phyloP scores from a whole-genome alignment of 2,329 filamentous ascomycete species.

The Diaporthe velutina region DNA sequence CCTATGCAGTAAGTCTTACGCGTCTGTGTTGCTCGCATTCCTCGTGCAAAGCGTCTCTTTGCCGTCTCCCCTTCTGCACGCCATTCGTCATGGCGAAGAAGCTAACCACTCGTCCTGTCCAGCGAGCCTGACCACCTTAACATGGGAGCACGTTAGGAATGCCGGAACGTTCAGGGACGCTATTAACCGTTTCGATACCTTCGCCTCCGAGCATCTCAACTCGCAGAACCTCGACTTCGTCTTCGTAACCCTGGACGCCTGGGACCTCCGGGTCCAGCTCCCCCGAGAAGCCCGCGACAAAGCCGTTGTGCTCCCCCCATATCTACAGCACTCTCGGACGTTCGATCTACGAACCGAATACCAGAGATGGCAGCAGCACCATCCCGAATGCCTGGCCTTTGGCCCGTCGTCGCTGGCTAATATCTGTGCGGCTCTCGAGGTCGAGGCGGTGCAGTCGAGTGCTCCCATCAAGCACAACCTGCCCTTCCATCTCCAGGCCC shows the following conservation, averaged over 20 bases:
- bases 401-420: conserved; percentile 95
- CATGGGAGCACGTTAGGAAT: conserved; percentile 98
- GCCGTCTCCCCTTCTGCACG: conserved; percentile 28
- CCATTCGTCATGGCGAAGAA: conserved; percentile 15
- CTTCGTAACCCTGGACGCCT: conserved; percentile 97
- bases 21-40: conserved; percentile 38
- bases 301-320: conserved; percentile 94
- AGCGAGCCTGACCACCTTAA: conserved; percentile 97
- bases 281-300: conserved; percentile 98
- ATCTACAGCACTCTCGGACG: conserved; percentile 96
- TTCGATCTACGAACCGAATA: conserved; percentile 98
- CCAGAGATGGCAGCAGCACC: conserved; percentile 97
- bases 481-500: conserved; percentile 95
- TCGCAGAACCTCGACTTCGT: conserved; percentile 96
- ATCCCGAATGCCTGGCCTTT: conserved; percentile 96
- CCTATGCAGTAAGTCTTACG: conserved; percentile 87
- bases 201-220: conserved; percentile 91
- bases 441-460: conserved; percentile 96
- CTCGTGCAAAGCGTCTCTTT: conserved; percentile 29
- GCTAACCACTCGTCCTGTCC: conserved; percentile 41
- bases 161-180: conserved; percentile 98
- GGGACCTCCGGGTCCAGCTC: conserved; percentile 97
- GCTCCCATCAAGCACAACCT: conserved; percentile 99
- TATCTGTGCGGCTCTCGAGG: conserved; percentile 97
- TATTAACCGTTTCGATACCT: conserved; percentile 93